phyloP scores from a whole-genome alignment of 1,139 yeast genomes.

The Kodamaea alishanica region DNA sequence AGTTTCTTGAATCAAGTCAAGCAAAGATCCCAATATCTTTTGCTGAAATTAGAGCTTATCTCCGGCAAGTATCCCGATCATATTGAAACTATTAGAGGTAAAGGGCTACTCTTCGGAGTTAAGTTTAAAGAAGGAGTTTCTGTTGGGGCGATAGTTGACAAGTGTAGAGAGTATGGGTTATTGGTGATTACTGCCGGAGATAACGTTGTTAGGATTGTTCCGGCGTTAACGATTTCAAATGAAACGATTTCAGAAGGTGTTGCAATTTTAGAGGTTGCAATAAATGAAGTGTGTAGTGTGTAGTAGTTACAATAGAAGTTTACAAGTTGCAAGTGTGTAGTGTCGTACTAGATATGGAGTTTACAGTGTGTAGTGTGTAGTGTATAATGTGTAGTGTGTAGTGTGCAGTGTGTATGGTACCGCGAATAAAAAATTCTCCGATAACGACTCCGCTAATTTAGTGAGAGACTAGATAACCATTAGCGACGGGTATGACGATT shows the following conservation, averaged over 20 bases:
- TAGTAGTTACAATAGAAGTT: neutral
- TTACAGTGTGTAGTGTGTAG: too few species aligned
- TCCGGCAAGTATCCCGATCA: conserved; percentile 55
- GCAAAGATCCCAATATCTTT: conserved; percentile 54
- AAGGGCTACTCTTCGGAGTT: conserved; percentile 81
- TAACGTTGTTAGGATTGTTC: conserved; percentile 85
- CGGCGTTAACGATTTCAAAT: conserved; percentile 81
- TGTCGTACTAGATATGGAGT: too few species aligned
- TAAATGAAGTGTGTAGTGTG: conserved; percentile 18
- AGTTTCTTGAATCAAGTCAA: conserved; percentile 59
- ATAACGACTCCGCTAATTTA: too few species aligned
- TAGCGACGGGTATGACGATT: conserved; percentile 31
- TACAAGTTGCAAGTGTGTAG: too few species aligned
- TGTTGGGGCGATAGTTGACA: conserved; percentile 60
- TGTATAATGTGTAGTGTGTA: too few species aligned
- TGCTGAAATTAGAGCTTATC: conserved; percentile 47
- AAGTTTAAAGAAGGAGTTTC: conserved; percentile 59
- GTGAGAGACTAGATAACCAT: too few species aligned
- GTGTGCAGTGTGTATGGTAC: too few species aligned
- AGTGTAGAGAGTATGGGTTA: conserved; percentile 75
- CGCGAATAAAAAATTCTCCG: too few species aligned
- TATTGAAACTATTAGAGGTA: conserved; percentile 73
- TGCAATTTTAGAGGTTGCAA: conserved; percentile 53
- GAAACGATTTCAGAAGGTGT: conserved; percentile 69
- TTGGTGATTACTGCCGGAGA: conserved; percentile 87